Base-by-base conservation (phyloP, 257 asterid genomes). In the Osmanthus fragrans region DNA sequence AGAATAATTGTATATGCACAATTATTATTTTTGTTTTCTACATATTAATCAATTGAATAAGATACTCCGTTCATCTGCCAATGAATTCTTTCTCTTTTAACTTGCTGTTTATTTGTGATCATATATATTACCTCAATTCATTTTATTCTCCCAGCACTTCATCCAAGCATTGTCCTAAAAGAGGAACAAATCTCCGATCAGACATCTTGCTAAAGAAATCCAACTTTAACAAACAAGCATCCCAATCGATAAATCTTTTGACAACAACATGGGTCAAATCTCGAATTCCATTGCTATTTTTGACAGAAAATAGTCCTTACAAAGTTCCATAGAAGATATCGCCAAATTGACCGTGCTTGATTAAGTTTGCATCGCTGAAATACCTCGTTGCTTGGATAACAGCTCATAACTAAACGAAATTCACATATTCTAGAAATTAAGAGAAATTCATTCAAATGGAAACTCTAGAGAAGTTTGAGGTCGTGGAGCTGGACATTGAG, bases 291-390 rank as follows among this genome's bases (percentile, higher is more conserved):
- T 6, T 37, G 8, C 42, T 37, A 37, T 37, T 37, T 5, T 37
- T 37, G 6, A 6, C 10, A 6, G 2, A 37, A 0, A 7, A 37
- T 1, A 10, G 7, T 37, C 1, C 10, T 75, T 89, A 86, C 16
- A 87, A 76, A 29, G 77, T 68, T 1, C 90, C 88, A n/a, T 79
- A 77, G 83, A 82, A 87, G 33, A 85, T 70, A 75, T 85, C 88
- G 16, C 91, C 93, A 21, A 91, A 87, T 27, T 87, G 89, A 71
- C 90, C 91, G 21, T 73, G 78, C 79, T 85, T 87, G 54, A 89
- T 79, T 10, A 89, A 75, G 80, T 78, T 85, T 79, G 37, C 79
- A 64, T 82, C 80, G 58, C 47, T 85, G 80, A 89, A 87, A 73
- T 80, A 78, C 42, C 86, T 79, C 10, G 87, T 86, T 27, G 0